Conservation (phyloP, 176 grass and related monocot species). For the Alloteropsis semialata region DNA sequence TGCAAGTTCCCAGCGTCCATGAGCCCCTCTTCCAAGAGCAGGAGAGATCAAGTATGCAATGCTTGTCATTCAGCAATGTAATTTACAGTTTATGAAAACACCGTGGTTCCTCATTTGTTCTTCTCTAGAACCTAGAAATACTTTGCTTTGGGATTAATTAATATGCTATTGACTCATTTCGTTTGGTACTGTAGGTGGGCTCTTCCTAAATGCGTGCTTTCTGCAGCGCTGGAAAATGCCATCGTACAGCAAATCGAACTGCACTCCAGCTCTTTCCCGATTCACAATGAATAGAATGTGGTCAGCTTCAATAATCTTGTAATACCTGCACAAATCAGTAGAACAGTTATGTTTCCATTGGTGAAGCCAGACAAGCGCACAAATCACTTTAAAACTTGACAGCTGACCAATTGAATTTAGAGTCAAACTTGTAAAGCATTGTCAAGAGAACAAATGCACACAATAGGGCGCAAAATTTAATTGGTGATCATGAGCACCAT, state of each 20-base stretch:
- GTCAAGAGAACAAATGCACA: background rate
- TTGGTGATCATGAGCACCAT: background rate
- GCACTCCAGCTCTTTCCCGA: slow-evolving; percentile 88
- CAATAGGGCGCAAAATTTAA: background rate
- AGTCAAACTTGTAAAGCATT: background rate
- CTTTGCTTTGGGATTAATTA: slow-evolving; percentile 5
- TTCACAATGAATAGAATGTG: slow-evolving; percentile 98
- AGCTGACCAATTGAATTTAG: slow-evolving; percentile 19
- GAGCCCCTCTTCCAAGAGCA: background rate
- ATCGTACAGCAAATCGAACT: slow-evolving; percentile 94
- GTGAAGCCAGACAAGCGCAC: background rate
- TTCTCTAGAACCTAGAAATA: slow-evolving; percentile 31
- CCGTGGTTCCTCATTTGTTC: background rate
- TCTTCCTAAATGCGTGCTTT: slow-evolving; percentile 72
- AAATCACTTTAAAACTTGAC: background rate
- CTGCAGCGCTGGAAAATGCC: slow-evolving; percentile 93
- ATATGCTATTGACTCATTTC: slow-evolving; percentile 54
- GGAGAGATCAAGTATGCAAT: background rate
- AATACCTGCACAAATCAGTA: slow-evolving; percentile 55
- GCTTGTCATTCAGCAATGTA: slow-evolving; percentile 8
- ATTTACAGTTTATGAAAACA: slow-evolving; percentile 39
- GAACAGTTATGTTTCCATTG: background rate
- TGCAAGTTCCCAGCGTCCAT: background rate
- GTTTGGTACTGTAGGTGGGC: slow-evolving; percentile 53
- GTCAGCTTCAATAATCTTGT: slow-evolving; percentile 95